Evolutionary conservation across 2,329 filamentous ascomycete species (phyloP).

Genomic region (Blumeria graminis): DNA sequence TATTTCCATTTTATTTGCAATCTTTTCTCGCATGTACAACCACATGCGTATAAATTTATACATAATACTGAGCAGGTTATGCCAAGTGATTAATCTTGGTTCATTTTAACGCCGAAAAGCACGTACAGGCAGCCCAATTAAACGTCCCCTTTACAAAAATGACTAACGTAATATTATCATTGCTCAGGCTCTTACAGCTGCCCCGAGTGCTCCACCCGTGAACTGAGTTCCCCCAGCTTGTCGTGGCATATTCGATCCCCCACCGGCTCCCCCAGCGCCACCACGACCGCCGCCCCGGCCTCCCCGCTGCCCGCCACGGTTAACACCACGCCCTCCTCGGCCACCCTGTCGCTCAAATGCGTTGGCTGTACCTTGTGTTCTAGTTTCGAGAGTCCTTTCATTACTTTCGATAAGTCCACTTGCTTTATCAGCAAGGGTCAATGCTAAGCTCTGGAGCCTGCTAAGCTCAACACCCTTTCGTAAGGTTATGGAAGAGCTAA

Average conservation of each 20-base stretch:
- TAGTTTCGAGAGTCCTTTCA: slow-evolving; percentile 88
- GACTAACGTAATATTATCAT: too few relatives aligned
- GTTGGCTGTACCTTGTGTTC: slow-evolving; percentile 85
- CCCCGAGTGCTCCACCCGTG: slow-evolving; percentile 56
- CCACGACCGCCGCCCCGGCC: slow-evolving; percentile 34
- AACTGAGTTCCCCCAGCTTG: slow-evolving; percentile 56
- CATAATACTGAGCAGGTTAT: too few relatives aligned
- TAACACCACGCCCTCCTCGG: slow-evolving; percentile 42
- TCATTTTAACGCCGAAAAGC: too few relatives aligned
- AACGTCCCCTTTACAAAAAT: too few relatives aligned
- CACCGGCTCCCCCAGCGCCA: slow-evolving; percentile 27
- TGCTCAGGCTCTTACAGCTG: slow-evolving; percentile 33
- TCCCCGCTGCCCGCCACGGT: slow-evolving; percentile 36
- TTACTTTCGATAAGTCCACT: slow-evolving; percentile 90
- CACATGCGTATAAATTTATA: too few relatives aligned
- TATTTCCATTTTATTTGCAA: too few relatives aligned
- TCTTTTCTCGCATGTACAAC: too few relatives aligned
- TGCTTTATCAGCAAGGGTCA: slow-evolving; percentile 89
- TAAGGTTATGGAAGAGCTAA: slow-evolving; percentile 95
- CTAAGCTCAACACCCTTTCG: slow-evolving; percentile 97
- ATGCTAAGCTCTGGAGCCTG: slow-evolving; percentile 78
- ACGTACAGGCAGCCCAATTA: too few relatives aligned
- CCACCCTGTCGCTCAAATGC: slow-evolving; percentile 86
- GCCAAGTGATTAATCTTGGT: too few relatives aligned
- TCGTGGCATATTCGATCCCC: slow-evolving; percentile 33